These are phyloP conservation scores for Helianthus annuus DNA, from an alignment of 129 eudicot species.

Conservation along the genomic window HanXRQr2.0-SUNRISE NC_035438.2:20050757-20051256, in stretches of 20 bases:
- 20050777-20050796: not conserved
- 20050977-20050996: not conserved
- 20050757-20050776: not conserved
- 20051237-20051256: no score
- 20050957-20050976: not conserved
- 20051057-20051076: not conserved
- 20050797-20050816: not conserved
- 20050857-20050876: not conserved
- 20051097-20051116: no score
- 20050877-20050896: not conserved
- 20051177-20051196: no score
- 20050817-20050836: not conserved
- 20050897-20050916: not conserved
- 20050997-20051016: not conserved
- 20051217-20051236: no score
- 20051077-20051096: not conserved
- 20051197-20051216: no score
- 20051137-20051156: no score
- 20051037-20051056: not conserved
- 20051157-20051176: no score
- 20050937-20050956: not conserved
- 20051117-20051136: no score
- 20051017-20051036: not conserved
- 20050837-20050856: not conserved
- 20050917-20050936: constrained; percentile 12